These are phyloP conservation scores for Cicer yamashitae DNA, from an alignment of 306 rosid species.

Conservation along the genomic window DNA sequence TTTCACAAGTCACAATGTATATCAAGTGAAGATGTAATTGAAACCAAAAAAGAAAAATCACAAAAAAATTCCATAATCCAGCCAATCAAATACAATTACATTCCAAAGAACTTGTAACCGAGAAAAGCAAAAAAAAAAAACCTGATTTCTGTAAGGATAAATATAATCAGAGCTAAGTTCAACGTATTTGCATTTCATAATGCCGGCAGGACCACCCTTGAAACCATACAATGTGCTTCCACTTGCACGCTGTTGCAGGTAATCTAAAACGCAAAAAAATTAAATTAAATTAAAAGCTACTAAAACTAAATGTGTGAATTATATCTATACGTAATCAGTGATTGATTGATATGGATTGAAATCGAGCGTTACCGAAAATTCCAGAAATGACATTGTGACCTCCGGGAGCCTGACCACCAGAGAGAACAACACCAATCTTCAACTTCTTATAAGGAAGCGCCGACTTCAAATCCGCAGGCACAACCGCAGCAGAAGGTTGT, in stretches of 20 bases:
- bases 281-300: neutral
- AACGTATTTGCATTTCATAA: slow-evolving; percentile 86
- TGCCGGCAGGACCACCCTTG: slow-evolving; percentile 97
- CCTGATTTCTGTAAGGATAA: slow-evolving; percentile 97
- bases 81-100: neutral
- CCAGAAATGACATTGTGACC: slow-evolving; percentile 98
- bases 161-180: slow-evolving; percentile 78
- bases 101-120: neutral
- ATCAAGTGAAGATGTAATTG: neutral
- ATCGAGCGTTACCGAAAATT: slow-evolving; percentile 66
- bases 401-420: slow-evolving; percentile 99
- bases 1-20: slow-evolving; percentile 18
- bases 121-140: slow-evolving; percentile 32
- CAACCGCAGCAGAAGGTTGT: slow-evolving; percentile 79
- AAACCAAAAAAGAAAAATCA: neutral
- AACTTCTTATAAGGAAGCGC: slow-evolving; percentile 52
- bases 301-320: neutral
- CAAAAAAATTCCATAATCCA: neutral
- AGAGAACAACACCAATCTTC: slow-evolving; percentile 94
- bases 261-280: slow-evolving; percentile 57
- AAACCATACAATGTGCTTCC: slow-evolving; percentile 94
- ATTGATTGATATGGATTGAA: neutral
- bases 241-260: slow-evolving; percentile 75
- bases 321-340: neutral
- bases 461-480: slow-evolving; percentile 49